Conservation (phyloP, 2,329 filamentous ascomycete genomes). For the Xylariales sp. region DNA sequence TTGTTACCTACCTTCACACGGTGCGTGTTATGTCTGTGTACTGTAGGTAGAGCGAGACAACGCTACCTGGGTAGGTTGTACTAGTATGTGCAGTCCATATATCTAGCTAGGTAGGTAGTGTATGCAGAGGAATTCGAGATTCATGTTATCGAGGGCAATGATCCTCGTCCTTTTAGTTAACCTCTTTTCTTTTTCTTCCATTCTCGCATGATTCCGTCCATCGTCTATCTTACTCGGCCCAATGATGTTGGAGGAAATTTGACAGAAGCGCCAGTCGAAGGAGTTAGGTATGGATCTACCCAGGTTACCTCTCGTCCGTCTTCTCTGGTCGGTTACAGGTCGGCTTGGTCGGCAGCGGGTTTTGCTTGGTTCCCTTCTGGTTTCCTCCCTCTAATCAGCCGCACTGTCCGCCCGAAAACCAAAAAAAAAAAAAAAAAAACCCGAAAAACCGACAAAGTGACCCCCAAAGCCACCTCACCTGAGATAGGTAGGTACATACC, state of each 20-base stretch:
- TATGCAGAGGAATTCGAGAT: neutral
- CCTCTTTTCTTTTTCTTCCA: conserved; percentile 8
- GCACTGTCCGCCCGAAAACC: conserved; percentile 24
- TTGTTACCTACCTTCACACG: neutral
- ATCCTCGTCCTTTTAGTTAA: neutral
- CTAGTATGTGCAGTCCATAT: too few species aligned
- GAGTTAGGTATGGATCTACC: neutral
- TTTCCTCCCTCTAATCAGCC: conserved; percentile 22
- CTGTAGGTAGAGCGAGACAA: too few species aligned
- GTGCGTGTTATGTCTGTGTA: too few species aligned
- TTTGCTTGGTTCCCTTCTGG: neutral
- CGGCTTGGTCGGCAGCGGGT: conserved; percentile 25
- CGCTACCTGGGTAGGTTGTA: too few species aligned
- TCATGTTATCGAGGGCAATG: neutral
- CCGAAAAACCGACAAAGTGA: neutral
- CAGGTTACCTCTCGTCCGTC: too few species aligned
- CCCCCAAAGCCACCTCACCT: conserved; percentile 2
- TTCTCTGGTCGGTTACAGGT: neutral
- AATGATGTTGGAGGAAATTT: conserved; percentile 11
- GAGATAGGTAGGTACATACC: too few species aligned
- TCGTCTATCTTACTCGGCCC: neutral
- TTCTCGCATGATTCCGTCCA: conserved; percentile 9
- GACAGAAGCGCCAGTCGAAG: neutral
- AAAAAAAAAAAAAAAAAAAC: too few species aligned
- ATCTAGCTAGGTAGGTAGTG: too few species aligned